Evolutionary conservation across 331 rosid genomes (phyloP).

Genomic region (Spiraea crenata): DNA sequence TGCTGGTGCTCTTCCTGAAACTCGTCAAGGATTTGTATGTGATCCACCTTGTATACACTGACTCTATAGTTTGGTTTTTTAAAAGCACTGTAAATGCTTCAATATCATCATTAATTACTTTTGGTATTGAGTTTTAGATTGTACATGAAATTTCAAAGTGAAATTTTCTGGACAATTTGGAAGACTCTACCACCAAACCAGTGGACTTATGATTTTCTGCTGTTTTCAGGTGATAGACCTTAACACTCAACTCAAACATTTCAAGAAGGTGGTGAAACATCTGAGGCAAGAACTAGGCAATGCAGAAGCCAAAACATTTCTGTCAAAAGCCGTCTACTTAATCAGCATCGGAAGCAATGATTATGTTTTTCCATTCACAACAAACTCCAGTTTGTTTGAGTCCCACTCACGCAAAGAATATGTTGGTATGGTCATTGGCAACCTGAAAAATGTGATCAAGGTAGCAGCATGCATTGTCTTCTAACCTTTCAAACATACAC

Average conservation of each 20-base stretch:
- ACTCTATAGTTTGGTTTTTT: too few species aligned
- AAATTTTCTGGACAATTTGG: too few species aligned
- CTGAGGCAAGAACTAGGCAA: slow-evolving; percentile 39
- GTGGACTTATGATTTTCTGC: background rate
- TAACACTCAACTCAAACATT: slow-evolving; percentile 8
- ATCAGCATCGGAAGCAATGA: slow-evolving; percentile 52
- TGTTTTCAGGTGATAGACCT: slow-evolving; percentile 1
- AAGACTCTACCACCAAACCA: too few species aligned
- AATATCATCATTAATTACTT: too few species aligned
- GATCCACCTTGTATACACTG: background rate
- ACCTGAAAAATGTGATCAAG: slow-evolving; percentile 33
- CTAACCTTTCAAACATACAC: background rate
- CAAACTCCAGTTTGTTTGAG: slow-evolving; percentile 11
- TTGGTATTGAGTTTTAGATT: too few species aligned
- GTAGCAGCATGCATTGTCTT: slow-evolving; percentile 9
- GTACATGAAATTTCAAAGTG: too few species aligned
- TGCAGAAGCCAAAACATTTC: slow-evolving; percentile 23
- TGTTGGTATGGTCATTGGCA: slow-evolving; percentile 45
- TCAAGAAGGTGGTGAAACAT: slow-evolving; percentile 4
- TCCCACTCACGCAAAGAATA: slow-evolving; percentile 30
- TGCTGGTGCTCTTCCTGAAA: slow-evolving; percentile 24
- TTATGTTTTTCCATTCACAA: slow-evolving; percentile 17
- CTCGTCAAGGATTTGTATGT: slow-evolving; percentile 20
- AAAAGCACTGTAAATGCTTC: too few species aligned
- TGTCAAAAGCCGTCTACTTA: slow-evolving; percentile 47